Conservation (phyloP, 106 monocot species). For the Dendrobium officinale region DNA sequence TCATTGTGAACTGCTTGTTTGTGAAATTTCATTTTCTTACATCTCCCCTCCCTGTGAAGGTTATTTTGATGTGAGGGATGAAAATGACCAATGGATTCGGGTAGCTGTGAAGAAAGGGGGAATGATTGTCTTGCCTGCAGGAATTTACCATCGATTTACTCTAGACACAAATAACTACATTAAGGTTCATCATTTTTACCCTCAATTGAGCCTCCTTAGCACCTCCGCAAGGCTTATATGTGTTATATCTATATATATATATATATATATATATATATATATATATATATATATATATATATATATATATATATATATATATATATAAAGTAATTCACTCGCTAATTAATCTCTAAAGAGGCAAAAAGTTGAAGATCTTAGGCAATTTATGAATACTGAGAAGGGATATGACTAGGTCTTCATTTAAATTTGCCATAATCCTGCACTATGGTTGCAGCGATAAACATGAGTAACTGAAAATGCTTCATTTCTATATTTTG, state of each 20-base stretch:
- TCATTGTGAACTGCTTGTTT: neutral
- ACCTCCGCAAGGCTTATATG: neutral
- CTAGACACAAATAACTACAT: conserved; percentile 80
- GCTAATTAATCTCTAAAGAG: too few relatives aligned
- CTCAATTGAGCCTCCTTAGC: neutral
- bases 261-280: too few relatives aligned
- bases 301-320: too few relatives aligned
- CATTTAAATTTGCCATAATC: neutral
- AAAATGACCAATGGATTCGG: conserved; percentile 86
- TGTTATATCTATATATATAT: too few relatives aligned
- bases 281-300: too few relatives aligned
- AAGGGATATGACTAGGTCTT: too few relatives aligned
- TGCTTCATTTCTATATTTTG: too few relatives aligned
- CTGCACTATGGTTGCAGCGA: too few relatives aligned
- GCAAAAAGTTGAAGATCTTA: too few relatives aligned
- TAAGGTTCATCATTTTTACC: conserved; percentile 25
- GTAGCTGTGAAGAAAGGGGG: conserved; percentile 81
- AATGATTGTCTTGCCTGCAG: conserved; percentile 92
- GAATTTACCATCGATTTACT: conserved; percentile 95
- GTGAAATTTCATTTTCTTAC: neutral
- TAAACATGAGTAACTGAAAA: too few relatives aligned
- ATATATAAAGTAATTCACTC: too few relatives aligned
- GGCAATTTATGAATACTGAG: too few relatives aligned
- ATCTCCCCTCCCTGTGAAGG: conserved; percentile 29
- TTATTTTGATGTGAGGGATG: conserved; percentile 94